Percentiles rank a stretch among this genome's conserved stretches.
Conservation (phyloP, 2,329 filamentous ascomycete species). For the Diaporthe eres region DNA sequence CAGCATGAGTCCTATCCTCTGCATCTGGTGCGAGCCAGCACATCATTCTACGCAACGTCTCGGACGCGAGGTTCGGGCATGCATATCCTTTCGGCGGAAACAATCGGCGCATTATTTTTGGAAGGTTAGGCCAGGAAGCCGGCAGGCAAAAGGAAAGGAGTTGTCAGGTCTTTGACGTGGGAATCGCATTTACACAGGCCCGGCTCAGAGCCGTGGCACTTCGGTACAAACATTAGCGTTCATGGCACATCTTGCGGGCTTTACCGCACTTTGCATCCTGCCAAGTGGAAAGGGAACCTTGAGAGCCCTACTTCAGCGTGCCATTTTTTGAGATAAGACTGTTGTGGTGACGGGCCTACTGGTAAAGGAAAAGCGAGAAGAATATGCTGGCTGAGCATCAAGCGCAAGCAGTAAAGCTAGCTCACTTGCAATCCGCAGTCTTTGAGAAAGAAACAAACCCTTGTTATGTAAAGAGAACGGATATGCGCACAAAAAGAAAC, state of each 20-base stretch:
- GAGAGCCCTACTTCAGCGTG: neutral
- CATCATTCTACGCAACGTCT: neutral
- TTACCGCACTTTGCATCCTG: constrained; percentile 1
- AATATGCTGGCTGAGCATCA: neutral
- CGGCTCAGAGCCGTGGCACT: constrained; percentile 14
- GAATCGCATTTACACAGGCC: constrained; percentile 30
- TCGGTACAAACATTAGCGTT: constrained; percentile 29
- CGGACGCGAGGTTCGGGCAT: neutral
- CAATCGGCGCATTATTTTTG: constrained; percentile 20
- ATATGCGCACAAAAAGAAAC: too few species aligned
- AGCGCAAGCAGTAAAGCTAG: constrained; percentile 11
- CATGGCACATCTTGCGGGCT: neutral
- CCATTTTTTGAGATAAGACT: neutral
- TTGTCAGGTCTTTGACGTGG: constrained; percentile 3
- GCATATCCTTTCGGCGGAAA: constrained; percentile 23
- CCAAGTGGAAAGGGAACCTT: neutral
- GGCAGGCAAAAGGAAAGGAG: constrained; percentile 29
- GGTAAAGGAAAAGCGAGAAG: neutral
- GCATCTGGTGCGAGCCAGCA: neutral
- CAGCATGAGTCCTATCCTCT: neutral
- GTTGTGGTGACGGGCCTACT: neutral
- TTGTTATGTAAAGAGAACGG: neutral
- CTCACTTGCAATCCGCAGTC: neutral
- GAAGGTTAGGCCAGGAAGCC: neutral
- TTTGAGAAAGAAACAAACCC: neutral